Evolutionary conservation across 306 rosid genomes (phyloP).

Genomic region (Geum urbanum): DNA sequence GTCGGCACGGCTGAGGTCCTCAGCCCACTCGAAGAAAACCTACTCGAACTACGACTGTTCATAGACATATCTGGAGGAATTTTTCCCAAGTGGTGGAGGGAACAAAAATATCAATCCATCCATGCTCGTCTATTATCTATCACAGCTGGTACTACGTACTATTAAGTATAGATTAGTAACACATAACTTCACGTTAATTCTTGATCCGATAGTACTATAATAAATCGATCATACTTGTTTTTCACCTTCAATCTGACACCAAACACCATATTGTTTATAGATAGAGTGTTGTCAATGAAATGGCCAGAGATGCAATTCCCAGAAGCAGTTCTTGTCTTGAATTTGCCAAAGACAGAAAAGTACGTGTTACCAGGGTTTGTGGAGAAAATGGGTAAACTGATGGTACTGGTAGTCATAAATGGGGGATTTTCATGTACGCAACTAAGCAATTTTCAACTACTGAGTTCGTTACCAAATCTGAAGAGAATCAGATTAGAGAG

Average conservation of each 20-base stretch:
- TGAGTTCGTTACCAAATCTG: background rate
- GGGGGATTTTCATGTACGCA: accelerated
- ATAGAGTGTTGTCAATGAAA: background rate
- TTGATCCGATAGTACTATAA: too few relatives aligned
- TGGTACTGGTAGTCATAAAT: background rate
- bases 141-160: background rate
- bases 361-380: background rate
- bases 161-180: too few relatives aligned
- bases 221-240: background rate
- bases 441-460: background rate
- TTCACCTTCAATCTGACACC: background rate
- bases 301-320: background rate
- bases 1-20: background rate
- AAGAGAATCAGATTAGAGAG: background rate
- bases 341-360: background rate
- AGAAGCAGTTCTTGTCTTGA: background rate
- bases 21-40: background rate
- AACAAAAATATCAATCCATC: background rate
- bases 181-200: too few relatives aligned
- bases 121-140: background rate
- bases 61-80: background rate
- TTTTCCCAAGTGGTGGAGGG: background rate
- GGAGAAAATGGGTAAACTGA: background rate
- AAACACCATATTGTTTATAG: background rate
- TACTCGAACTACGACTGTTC: background rate